Percentiles rank a stretch among this genome's conserved stretches.
phyloP scores from a whole-genome alignment of 768 basidiomycete genomes.

The Leccinum olivaceopallidum region DNA sequence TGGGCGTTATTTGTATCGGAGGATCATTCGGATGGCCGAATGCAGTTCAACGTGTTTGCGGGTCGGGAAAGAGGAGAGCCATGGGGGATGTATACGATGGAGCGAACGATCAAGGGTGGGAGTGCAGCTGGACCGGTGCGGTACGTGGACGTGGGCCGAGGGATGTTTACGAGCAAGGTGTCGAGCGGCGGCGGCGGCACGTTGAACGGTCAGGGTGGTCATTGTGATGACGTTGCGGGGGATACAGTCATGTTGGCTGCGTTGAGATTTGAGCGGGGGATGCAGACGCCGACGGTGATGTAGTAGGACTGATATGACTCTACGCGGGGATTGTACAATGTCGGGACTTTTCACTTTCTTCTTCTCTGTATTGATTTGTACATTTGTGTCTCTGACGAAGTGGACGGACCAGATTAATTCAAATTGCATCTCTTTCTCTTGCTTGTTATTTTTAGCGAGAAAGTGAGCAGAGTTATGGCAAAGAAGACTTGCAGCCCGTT shows the following conservation, averaged over 20 bases:
- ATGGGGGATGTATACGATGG: slow-evolving; percentile 75
- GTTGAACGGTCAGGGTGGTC: slow-evolving; percentile 20
- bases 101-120: slow-evolving; percentile 44
- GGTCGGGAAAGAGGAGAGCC: slow-evolving; percentile 49
- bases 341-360: no score
- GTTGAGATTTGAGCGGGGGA: slow-evolving; percentile 66
- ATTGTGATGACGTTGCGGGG: slow-evolving; percentile 20
- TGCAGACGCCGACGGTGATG: slow-evolving; percentile 53
- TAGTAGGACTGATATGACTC: background rate
- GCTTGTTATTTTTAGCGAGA: no score
- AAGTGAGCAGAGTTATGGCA: no score
- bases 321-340: no score
- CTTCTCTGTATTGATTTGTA: no score
- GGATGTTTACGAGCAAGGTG: slow-evolving; percentile 52
- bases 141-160: slow-evolving; percentile 39
- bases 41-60: slow-evolving; percentile 49
- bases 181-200: slow-evolving; percentile 33
- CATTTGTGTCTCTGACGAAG: slow-evolving; percentile 4
- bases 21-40: slow-evolving; percentile 61
- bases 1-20: slow-evolving; percentile 80
- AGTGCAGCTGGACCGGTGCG: slow-evolving; percentile 46
- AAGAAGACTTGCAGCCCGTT: no score
- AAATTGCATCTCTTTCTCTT: no score
- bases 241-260: slow-evolving; percentile 64
- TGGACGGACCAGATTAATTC: no score